Evolutionary conservation across 2,329 filamentous ascomycete species (phyloP), one percentile per base, ranked within the genome.

Genomic region (Xylariaceae sp.): DNA sequence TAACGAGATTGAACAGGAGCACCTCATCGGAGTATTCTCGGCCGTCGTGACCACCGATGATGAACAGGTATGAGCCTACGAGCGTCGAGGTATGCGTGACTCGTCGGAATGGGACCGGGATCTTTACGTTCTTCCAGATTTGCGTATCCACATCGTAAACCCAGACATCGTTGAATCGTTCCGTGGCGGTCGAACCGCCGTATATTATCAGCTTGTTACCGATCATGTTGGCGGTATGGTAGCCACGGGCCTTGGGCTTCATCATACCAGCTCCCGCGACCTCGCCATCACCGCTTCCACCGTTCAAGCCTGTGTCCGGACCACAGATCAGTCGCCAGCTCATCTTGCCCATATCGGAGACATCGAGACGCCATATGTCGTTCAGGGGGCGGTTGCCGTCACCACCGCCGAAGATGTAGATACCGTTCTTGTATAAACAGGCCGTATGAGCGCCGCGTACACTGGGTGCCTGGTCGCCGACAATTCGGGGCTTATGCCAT

Each of bases 151-250:
- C 82, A 69, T 89, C 85, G 74, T 88, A 88, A 35, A 89, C 82
- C 86, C 86, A 89, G 47, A 89, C 86, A 68, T 89, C 86, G 70
- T 86, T 82, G 74, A 89, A 89, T 73, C 86, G 89, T 73, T 88
- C 85, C 55, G 84, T 84, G 64, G 86, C 86, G 70, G 89, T 86
- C 2, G 84, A 87, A 39, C 86, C 86, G 45, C 86, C 86, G 70
- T 83, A 88, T 67, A 89, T 85, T 71, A 89, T 88, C 62, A 89
- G 81, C 74, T 89, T 89, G 73, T 81, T 82, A 64, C 85, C 86
- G 49, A 88, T 85, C 81, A 89, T 88, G 70, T 88, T 89, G 64
- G 86, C 86, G 3, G 86, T 88, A 71, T 89, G 86, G 70, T 89
- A 89, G 55, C 86, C 86, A 53, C 86, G 77, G 17, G 86, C 83